Percentiles rank a stretch among this genome's conserved stretches.
Evolutionary conservation across 73 alveolate genomes (phyloP).

Genomic region (Paramecium primaurelia): DNA sequence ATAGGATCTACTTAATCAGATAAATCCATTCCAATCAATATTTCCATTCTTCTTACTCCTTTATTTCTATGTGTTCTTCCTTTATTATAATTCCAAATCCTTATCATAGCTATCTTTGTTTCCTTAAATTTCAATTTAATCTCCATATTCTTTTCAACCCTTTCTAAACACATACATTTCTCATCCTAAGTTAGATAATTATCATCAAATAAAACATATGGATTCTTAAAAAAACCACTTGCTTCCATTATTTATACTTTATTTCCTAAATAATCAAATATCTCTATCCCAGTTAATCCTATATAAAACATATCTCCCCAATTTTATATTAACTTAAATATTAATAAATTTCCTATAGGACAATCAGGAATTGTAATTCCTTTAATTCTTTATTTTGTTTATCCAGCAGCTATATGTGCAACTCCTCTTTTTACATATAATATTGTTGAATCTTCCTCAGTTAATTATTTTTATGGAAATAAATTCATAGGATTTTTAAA

Average conservation of each 20-base stretch:
- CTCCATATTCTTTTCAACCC: background rate
- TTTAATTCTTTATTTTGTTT: background rate
- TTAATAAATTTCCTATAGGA: conserved; percentile 63
- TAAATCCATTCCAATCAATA: conserved; percentile 59
- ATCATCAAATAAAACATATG: conserved; percentile 73
- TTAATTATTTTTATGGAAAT: background rate
- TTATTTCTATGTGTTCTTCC: conserved; percentile 77
- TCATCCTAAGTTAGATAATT: conserved; percentile 66
- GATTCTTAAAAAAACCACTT: conserved; percentile 61
- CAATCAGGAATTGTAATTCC: conserved; percentile 65
- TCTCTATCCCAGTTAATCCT: conserved; percentile 76
- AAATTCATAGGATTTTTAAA: background rate
- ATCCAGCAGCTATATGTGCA: conserved; percentile 15
- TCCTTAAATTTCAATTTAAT: background rate
- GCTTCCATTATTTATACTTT: background rate
- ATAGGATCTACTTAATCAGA: conserved; percentile 24
- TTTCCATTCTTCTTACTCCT: conserved; percentile 74
- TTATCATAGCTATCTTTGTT: conserved; percentile 69
- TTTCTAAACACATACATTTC: conserved; percentile 74
- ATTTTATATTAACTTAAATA: conserved; percentile 58
- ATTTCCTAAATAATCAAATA: conserved; percentile 70
- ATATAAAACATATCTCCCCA: conserved; percentile 79
- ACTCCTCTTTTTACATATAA: background rate
- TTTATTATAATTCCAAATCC: conserved; percentile 89
- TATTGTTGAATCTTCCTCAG: background rate